Evolutionary conservation across 2,329 filamentous ascomycete genomes (phyloP), one percentile per base, ranked within the genome.

Genomic region (Diaporthe eres): DNA sequence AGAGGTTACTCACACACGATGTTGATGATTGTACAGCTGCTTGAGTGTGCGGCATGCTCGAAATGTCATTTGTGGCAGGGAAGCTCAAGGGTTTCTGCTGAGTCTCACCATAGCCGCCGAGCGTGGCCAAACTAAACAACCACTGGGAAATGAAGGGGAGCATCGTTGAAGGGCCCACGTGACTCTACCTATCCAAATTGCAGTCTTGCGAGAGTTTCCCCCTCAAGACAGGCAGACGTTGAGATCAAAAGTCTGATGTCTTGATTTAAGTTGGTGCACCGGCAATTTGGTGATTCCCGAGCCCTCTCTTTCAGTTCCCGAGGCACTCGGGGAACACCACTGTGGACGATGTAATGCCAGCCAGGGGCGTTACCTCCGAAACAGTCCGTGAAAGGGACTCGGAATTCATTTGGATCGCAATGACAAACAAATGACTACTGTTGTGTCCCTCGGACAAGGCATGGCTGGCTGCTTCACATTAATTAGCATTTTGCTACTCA

Each of bases 181-280:
- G 39, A 63, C 60, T 44, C 15, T 63, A 19, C 37, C 31, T 28
- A 19, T 28, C 8, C n/a, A 9, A 63, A 44, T 28, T 63, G 13
- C 6, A 63, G 13, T 44, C 12, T 44, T 44, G n/a, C 6, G 13
- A 44, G 6, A 6, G 12, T 15, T n/a, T 42, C 2, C n/a, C 22
- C 4, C 37, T 25, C 37, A 15, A 25, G 22, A 22, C 17, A 39
- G 19, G 57, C 34, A 39, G 19, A 19, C 34, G 37, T 25, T 9
- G 37, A 17, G 17, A 44, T 44, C 37, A 25, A 44, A 44, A 63
- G n/a, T 28, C 60, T 44, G 39, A n/a, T 44, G 39, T 47, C 60
- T 63, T 44, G n/a, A n/a, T 28, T 61, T 63, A 63, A 63, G 60
- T 63, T 63, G n/a, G 19, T 28, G 60, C 37, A 44, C 37, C 57